These are phyloP conservation scores for Rosa rugosa DNA, from an alignment of 306 rosid genomes.

Conservation along the genomic window DNA sequence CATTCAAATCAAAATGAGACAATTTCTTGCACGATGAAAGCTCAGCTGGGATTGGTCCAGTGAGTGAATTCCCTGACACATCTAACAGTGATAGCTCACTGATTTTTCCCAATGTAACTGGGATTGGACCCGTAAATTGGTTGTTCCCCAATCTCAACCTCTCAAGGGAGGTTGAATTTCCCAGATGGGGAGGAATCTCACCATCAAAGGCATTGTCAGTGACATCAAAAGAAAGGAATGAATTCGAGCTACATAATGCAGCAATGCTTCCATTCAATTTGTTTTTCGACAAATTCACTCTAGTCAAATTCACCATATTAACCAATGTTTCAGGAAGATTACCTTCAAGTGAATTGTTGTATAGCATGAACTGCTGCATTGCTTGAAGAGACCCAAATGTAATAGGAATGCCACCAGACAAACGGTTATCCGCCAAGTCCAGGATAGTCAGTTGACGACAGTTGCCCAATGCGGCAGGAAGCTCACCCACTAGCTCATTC, in stretches of 20 bases:
- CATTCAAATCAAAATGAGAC: conserved; percentile 59
- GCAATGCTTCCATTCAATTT: conserved; percentile 75
- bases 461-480: conserved; percentile 83
- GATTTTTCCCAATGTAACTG: conserved; percentile 61
- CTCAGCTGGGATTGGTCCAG: conserved; percentile 74
- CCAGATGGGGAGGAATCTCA: conserved; percentile 70
- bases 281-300: conserved; percentile 81
- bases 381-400: conserved; percentile 57
- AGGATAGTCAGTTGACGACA: conserved; percentile 62
- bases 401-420: conserved; percentile 70
- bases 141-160: conserved; percentile 80
- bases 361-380: conserved; percentile 77
- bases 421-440: conserved; percentile 82
- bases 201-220: conserved; percentile 61
- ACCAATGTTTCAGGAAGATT: conserved; percentile 65
- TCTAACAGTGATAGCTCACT: conserved; percentile 60
- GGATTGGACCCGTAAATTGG: conserved; percentile 72
- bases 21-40: conserved; percentile 73
- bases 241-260: conserved; percentile 59
- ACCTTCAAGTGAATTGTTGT: conserved; percentile 97
- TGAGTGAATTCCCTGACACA: conserved; percentile 72
- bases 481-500: conserved; percentile 71
- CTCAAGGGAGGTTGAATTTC: conserved; percentile 65
- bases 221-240: conserved; percentile 76
- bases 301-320: conserved; percentile 60